Conservation (phyloP, 768 basidiomycete genomes). For the Leccinum pellstonianum region DNA sequence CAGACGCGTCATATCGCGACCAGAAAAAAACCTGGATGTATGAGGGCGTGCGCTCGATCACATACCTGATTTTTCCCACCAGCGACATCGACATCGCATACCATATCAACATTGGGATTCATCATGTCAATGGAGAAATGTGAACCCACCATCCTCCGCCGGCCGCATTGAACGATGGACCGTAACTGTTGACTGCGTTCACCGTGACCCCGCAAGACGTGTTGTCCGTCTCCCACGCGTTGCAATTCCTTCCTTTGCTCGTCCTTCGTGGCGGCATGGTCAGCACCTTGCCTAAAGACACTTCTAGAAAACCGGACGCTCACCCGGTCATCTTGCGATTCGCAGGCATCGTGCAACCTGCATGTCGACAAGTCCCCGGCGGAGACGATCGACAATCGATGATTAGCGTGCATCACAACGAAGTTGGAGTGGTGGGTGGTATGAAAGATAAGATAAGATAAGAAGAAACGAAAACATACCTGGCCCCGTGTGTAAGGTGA, state of each 20-base stretch:
- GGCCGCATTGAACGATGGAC: conserved; percentile 34
- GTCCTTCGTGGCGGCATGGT: conserved; percentile 12
- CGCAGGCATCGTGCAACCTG: conserved; percentile 37
- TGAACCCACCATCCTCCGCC: conserved; percentile 37
- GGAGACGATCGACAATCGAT: neutral
- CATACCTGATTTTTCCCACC: conserved; percentile 32
- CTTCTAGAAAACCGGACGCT: neutral
- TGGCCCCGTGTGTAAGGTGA: conserved; percentile 32
- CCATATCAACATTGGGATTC: neutral
- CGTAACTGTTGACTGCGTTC: conserved; percentile 29
- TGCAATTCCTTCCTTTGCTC: conserved; percentile 29
- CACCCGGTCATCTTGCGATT: conserved; percentile 32
- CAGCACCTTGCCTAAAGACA: neutral
- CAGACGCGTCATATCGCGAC: conserved; percentile 29
- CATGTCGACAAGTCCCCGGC: neutral
- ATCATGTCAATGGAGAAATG: neutral
- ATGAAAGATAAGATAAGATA: neutral
- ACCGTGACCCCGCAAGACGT: conserved; percentile 32
- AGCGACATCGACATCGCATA: neutral
- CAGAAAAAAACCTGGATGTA: conserved; percentile 43
- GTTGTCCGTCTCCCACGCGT: conserved; percentile 30
- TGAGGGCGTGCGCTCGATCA: conserved; percentile 30
- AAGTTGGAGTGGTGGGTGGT: neutral
- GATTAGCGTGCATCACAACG: neutral
- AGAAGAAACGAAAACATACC: conserved; percentile 9